phyloP scores from a whole-genome alignment of 768 basidiomycete genomes.

The Suillus decipiens region DNA sequence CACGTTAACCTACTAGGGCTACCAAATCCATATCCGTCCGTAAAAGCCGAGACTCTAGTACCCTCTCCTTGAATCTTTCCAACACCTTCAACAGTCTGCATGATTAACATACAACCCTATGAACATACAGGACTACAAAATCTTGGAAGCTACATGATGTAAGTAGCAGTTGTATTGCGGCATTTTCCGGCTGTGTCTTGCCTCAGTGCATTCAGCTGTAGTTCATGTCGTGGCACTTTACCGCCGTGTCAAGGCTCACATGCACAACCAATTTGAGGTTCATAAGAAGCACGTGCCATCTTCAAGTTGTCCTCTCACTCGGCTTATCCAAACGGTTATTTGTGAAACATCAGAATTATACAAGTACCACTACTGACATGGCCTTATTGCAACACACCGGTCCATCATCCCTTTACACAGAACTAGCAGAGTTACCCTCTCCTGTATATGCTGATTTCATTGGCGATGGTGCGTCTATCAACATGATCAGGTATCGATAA shows the following conservation, averaged over 20 bases:
- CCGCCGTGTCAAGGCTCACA: background rate
- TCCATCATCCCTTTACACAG: background rate
- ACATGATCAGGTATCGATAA: constrained; percentile 28
- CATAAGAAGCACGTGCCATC: background rate
- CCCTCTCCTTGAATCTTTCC: too few relatives aligned
- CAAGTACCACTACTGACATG: background rate
- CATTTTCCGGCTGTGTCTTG: too few relatives aligned
- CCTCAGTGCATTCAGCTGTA: background rate
- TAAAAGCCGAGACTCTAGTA: too few relatives aligned
- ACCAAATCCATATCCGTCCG: too few relatives aligned
- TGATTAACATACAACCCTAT: too few relatives aligned
- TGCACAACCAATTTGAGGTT: background rate
- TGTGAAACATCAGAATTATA: background rate
- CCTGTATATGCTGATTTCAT: background rate
- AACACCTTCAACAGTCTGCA: too few relatives aligned
- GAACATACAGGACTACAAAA: too few relatives aligned
- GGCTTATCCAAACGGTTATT: constrained; percentile 1
- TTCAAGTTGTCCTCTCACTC: background rate
- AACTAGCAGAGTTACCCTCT: constrained; percentile 1
- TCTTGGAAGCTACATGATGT: too few relatives aligned
- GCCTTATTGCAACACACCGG: background rate
- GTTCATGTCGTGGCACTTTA: background rate
- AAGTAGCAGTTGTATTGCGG: too few relatives aligned
- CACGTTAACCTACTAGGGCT: too few relatives aligned
- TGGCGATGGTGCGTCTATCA: constrained; percentile 35